Percentiles rank a stretch among this genome's conserved stretches.
phyloP scores from a whole-genome alignment of 805 yeast species.

The Candida sakaeoensis region DNA sequence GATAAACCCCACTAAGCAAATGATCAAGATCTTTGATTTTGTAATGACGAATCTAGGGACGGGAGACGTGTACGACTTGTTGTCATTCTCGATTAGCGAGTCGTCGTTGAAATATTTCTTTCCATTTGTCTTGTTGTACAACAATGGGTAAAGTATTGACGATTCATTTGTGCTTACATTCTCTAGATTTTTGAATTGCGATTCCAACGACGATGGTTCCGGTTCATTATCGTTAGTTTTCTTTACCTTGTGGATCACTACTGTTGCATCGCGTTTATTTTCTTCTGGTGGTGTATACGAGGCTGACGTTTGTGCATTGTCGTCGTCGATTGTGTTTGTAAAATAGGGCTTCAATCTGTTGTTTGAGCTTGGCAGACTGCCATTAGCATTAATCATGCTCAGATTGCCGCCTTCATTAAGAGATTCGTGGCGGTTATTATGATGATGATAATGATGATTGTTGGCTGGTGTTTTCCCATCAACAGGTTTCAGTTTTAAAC shows the following conservation, averaged over 20 bases:
- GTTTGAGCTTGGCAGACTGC: too few relatives aligned
- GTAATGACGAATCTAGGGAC: not conserved
- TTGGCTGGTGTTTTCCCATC: not conserved
- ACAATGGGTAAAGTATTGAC: conserved; percentile 4
- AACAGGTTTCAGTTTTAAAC: not conserved
- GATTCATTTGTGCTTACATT: not conserved
- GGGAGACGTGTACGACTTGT: conserved; percentile 2
- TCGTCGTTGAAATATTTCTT: not conserved
- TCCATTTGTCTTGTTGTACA: not conserved
- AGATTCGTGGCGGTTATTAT: too few relatives aligned
- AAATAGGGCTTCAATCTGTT: not conserved
- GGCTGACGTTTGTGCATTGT: conserved; percentile 10
- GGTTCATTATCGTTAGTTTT: conserved; percentile 2
- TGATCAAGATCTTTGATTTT: not conserved
- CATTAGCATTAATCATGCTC: too few relatives aligned
- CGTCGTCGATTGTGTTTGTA: conserved; percentile 10
- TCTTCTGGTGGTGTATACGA: not conserved
- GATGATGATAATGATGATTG: too few relatives aligned
- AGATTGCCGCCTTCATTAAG: too few relatives aligned
- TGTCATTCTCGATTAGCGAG: not conserved
- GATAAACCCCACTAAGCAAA: conserved; percentile 7
- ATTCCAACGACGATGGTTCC: conserved; percentile 3
- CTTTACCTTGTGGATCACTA: conserved; percentile 8
- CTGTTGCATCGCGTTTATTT: conserved; percentile 6
- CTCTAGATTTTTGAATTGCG: not conserved